These are phyloP conservation scores for Cyclostephanos invisitatus DNA, from an alignment of 108 stramenopile genomes.

Conservation along the genomic window DNA sequence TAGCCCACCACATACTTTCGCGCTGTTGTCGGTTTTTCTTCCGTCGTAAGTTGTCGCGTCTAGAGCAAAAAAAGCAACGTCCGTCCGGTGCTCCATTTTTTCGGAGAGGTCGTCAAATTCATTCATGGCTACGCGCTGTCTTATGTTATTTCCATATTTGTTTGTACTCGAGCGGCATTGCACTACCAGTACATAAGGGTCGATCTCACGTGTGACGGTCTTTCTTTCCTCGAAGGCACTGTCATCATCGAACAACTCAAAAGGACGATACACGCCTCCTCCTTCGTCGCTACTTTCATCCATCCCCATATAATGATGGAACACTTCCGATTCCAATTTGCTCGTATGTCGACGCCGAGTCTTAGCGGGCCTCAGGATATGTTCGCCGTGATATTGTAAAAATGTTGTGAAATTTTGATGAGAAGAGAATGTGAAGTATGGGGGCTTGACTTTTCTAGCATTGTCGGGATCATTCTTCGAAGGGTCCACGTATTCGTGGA, in stretches of 20 bases:
- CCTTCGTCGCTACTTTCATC: slow-evolving; percentile 13
- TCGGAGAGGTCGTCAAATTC: slow-evolving; percentile 44
- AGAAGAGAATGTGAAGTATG: slow-evolving; percentile 36
- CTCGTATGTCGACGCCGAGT: slow-evolving; percentile 16
- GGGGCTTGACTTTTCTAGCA: slow-evolving; percentile 15
- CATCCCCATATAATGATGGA: slow-evolving; percentile 31
- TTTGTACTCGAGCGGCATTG: slow-evolving; percentile 34
- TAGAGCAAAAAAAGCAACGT: slow-evolving; percentile 50
- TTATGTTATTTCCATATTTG: neutral
- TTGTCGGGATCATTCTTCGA: slow-evolving; percentile 2
- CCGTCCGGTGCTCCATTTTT: slow-evolving; percentile 42
- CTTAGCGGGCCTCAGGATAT: slow-evolving; percentile 33
- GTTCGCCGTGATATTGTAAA: slow-evolving; percentile 21
- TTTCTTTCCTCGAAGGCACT: neutral
- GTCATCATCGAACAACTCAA: slow-evolving; percentile 8
- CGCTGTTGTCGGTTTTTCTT: neutral
- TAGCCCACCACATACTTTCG: slow-evolving; percentile 20
- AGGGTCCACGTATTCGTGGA: neutral
- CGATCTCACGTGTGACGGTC: slow-evolving; percentile 34
- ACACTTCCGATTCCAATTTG: slow-evolving; percentile 27
- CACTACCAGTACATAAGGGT: slow-evolving; percentile 42
- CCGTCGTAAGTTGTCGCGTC: slow-evolving; percentile 1
- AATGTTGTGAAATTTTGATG: slow-evolving; percentile 19
- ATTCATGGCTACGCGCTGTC: slow-evolving; percentile 16
- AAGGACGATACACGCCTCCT: slow-evolving; percentile 26